Evolutionary conservation across 169 alveolate genomes (phyloP), one percentile per base, ranked within the genome.

Genomic region (Eimeria acervulina): DNA sequence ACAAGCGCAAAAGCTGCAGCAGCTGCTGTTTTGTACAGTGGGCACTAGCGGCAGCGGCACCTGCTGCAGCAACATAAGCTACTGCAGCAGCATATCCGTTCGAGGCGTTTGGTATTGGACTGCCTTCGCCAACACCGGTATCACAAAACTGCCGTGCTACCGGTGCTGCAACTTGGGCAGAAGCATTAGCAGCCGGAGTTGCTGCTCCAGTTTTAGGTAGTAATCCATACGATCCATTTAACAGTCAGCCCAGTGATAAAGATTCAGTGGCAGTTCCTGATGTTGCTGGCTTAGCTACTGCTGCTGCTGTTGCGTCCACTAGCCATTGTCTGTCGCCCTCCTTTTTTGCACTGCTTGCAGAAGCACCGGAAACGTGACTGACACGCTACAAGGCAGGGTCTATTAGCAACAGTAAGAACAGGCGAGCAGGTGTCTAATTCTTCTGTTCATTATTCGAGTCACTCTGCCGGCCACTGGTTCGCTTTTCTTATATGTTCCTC

Each of bases 171-270:
- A 78, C 88, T 47, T 47, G 88, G 63, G 88, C 68, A 78, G 88
- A 63, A 40, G 88, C 68, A 78, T 40, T 66, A 78, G 88, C 88
- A 78, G 88, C 88, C 28, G 88, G 88, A 26, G 88, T 40, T 78
- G 88, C 88, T 78, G 88, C 68, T 44, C 63, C 44, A 13, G 66
- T 78, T 78, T 78, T 78, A 78, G 88, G 88, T 78, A 78, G 66
- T 78, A 47, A 26, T 44, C 66, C 88, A 78, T 42, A 78, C 59
- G 66, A 78, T 66, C 63, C 17, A 78, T 28, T 78, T 5, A 78
- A 78, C 63, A 47, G 63, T 78, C 44, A 42, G 63, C 42, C 63
- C 88, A 78, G 8, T 78, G 33, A n/a, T 78, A 78, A 44, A 78
- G 23, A 38, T 26, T 26, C 21, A 78, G 3, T n/a, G 44, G 26